These are phyloP conservation scores for Boletellus sp. DNA, from an alignment of 768 basidiomycete genomes.

Conservation along the genomic window DNA sequence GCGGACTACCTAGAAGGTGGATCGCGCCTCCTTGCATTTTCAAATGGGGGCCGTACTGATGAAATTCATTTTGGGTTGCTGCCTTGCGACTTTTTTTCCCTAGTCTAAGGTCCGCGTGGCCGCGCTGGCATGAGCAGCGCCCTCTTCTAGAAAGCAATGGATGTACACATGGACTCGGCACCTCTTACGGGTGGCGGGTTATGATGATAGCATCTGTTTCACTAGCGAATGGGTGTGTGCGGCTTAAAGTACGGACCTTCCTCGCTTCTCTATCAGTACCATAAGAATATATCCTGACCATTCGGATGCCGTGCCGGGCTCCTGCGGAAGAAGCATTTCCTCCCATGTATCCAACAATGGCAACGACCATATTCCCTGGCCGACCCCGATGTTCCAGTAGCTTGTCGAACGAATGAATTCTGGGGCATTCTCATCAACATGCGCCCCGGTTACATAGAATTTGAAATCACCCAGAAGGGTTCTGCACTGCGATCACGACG, in stretches of 20 bases:
- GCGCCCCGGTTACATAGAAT: background rate
- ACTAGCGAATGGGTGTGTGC: background rate
- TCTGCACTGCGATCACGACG: background rate
- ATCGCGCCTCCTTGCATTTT: constrained; percentile 12
- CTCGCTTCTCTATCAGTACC: background rate
- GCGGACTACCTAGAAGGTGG: constrained; percentile 67
- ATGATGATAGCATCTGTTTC: constrained; percentile 3
- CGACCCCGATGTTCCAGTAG: background rate
- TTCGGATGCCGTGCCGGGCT: background rate
- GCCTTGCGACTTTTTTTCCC: constrained; percentile 3
- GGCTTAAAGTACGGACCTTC: constrained; percentile 18
- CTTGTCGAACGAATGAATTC: background rate
- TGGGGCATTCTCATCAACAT: background rate
- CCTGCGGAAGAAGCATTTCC: background rate
- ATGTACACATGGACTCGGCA: background rate
- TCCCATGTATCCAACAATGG: background rate
- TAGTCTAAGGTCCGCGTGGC: constrained; percentile 8
- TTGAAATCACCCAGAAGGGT: background rate
- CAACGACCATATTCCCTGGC: background rate
- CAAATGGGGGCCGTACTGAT: constrained; percentile 17
- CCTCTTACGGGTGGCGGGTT: background rate
- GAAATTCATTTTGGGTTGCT: constrained; percentile 1
- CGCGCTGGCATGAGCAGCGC: background rate
- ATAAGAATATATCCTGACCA: constrained; percentile 1
- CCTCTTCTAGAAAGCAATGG: background rate